Evolutionary conservation across 257 asterid species (phyloP), one percentile per base, ranked within the genome.

Genomic region (Scutellaria barbata): DNA sequence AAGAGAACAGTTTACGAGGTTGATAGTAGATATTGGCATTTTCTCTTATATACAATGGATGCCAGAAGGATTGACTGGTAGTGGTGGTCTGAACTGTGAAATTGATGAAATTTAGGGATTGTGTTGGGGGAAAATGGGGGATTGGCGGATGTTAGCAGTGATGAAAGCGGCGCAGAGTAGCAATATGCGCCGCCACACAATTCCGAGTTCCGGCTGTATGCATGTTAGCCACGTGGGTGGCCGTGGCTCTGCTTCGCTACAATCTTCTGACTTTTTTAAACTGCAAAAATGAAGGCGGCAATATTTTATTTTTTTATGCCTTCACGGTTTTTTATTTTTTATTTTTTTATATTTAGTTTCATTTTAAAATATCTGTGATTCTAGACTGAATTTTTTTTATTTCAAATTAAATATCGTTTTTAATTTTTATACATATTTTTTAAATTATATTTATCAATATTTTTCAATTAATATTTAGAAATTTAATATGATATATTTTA

Each of bases 1-100:
- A 33, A 45, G 46, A 13, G 48, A 10, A 52, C 74, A 66, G 51
- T 50, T 79, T 57, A 74, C 80, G 74, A 69, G 77, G 37, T 8
- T 75, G 77, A 70, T 3, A 0, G 74, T 8, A 22, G 66, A 63
- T 20, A 46, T 64, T 64, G 77, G 68, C 42, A 6, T n/a, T n/a
- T n/a, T n/a, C n/a, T n/a, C n/a, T 7, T 30, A 33, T 53, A 18
- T 43, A 25, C 14, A n/a, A 7, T 50, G 7, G 10, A 50, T n/a
- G 3, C 3, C 55, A 46, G 52, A 46, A 46, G 11, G 14, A 46
- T 46, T 46, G 52, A 10, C 14, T 46, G 12, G 12, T 42, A 10
- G 13, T 1, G 56, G 47, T 9, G 13, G 22, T 9, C 18, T 17
- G 57, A 45, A 12, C 20, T 51, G 30, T 10, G 1, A 40, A 35